Percentiles rank a stretch among this genome's conserved stretches.
Evolutionary conservation across 1,139 yeast species (phyloP).

Genomic region (Taiozyma sp.): DNA sequence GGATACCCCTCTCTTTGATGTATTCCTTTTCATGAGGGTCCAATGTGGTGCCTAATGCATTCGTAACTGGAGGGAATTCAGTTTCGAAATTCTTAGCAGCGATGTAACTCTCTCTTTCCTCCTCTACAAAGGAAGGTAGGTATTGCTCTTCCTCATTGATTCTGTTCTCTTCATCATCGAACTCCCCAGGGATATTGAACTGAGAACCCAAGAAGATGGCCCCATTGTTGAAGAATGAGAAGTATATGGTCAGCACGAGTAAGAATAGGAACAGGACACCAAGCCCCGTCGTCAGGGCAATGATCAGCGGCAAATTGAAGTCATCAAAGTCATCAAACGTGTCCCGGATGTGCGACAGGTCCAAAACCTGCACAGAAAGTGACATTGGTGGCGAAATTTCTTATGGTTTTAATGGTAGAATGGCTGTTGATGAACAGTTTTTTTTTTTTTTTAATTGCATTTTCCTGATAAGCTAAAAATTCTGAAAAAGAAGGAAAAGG

Average conservation of each 20-base stretch:
- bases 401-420: no score
- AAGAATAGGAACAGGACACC: conserved; percentile 33
- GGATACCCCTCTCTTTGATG: conserved; percentile 46
- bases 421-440: no score
- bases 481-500: no score
- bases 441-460: no score
- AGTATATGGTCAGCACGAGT: conserved; percentile 32
- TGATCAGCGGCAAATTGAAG: conserved; percentile 35
- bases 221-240: conserved; percentile 31
- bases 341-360: neutral
- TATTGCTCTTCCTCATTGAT: conserved; percentile 29
- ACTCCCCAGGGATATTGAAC: conserved; percentile 33
- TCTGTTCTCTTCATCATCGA: conserved; percentile 31
- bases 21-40: conserved; percentile 32
- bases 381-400: neutral
- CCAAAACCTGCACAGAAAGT: neutral
- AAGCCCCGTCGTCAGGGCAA: conserved; percentile 35
- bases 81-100: conserved; percentile 34
- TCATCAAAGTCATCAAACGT: conserved; percentile 12
- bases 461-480: neutral
- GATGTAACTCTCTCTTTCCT: conserved; percentile 32
- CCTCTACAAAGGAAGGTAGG: conserved; percentile 29
- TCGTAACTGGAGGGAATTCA: conserved; percentile 35
- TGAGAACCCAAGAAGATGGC: conserved; percentile 28
- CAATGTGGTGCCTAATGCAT: conserved; percentile 36